Evolutionary conservation across 1,284 basidiomycete species (phyloP), one percentile per base, ranked within the genome.

Genomic region (Trametes hirsuta): DNA sequence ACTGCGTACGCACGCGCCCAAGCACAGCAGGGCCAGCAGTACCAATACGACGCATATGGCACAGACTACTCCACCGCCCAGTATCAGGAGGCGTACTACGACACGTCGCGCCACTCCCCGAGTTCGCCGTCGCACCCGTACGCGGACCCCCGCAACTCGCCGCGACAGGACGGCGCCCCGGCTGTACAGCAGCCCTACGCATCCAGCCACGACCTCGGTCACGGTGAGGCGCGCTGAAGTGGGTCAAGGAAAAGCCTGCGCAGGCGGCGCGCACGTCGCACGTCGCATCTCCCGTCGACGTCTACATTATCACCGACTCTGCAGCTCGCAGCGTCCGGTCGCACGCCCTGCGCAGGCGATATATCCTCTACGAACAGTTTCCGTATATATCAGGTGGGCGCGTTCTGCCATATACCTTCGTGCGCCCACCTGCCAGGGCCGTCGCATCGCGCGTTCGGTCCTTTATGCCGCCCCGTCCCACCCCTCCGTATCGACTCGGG

Each of bases 81-180:
- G 25, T 42, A 57, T 52, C 57, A 56, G 55, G 54, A 62, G 34
- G 47, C 58, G 37, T 60, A 61, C 56, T 56, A 64, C 18, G 50
- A 55, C 30, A 30, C 30, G 36, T 15, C 47, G n/a, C 41, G 49
- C 39, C 37, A 51, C 40, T 47, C 58, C 36, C 54, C 54, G 44
- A 47, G 34, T 53, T 57, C 59, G 6, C 44, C 61, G 5, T 46
- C 53, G 6, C 72, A 75, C 58, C 73, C 72, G 4, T 75, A 68
- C 60, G 72, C 72, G 18, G 68, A 73, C 63, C 74, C 73, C 24
- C 61, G 62, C 55, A 72, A 73, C 61, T 53, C 63, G 36, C 45
- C 53, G 8, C 57, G 65, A 39, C 47, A 49, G 21, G 53, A 50
- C 34, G 62, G 50, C 15, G 68, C 68, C 3, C 70, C 69, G 11